A percentile compares a stretch with the other conserved stretches of the same genome.
phyloP scores from a whole-genome alignment of 257 asterid species.

The Marsdenia floribunda region DNA sequence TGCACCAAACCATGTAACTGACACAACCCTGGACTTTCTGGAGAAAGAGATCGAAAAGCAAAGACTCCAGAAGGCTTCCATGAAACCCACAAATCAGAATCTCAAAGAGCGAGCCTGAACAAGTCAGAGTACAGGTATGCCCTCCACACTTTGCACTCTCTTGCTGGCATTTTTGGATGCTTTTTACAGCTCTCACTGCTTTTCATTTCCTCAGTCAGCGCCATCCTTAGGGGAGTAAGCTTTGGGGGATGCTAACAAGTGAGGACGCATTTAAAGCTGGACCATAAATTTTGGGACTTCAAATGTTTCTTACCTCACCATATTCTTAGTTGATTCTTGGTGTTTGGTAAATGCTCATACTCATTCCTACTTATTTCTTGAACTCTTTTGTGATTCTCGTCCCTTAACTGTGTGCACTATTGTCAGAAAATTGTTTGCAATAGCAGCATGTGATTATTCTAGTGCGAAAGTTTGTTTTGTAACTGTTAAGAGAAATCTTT shows the following conservation, averaged over 20 bases:
- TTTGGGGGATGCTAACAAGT: too few species aligned
- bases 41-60: slow-evolving; percentile 66
- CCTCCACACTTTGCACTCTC: neutral
- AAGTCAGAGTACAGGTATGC: neutral
- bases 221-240: neutral
- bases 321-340: neutral
- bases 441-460: too few species aligned
- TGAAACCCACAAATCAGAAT: slow-evolving; percentile 29
- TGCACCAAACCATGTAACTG: slow-evolving; percentile 89
- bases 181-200: too few species aligned
- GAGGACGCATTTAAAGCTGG: too few species aligned
- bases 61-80: slow-evolving; percentile 64
- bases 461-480: too few species aligned
- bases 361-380: neutral
- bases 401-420: neutral
- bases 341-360: neutral
- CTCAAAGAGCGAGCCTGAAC: slow-evolving; percentile 15
- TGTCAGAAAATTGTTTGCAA: neutral
- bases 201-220: neutral
- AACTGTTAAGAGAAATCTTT: too few species aligned
- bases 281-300: neutral
- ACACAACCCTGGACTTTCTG: slow-evolving; percentile 69
- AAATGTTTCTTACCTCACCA: neutral
- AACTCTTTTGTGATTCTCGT: neutral
- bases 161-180: neutral